These are phyloP conservation scores for Tricholoma hemisulphureum DNA, from an alignment of 768 basidiomycete genomes.

Conservation along the genomic window DNA sequence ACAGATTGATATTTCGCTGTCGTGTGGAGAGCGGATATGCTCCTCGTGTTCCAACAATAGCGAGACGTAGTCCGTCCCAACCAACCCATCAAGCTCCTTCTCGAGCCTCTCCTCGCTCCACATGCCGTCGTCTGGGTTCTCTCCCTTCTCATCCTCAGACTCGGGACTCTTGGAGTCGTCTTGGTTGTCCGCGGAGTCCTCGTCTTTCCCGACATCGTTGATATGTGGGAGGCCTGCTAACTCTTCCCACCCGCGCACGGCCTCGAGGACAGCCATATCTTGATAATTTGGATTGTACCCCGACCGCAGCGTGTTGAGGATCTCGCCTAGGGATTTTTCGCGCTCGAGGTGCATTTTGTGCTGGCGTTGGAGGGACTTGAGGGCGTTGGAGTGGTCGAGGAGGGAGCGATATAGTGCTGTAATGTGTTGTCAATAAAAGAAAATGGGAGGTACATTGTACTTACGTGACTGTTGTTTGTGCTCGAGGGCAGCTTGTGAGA, in stretches of 20 bases:
- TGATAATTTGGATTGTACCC: conserved; percentile 99
- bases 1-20: conserved; percentile 51
- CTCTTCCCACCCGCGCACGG: conserved; percentile 90
- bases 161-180: conserved; percentile 30
- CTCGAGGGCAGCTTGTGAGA: conserved; percentile 79
- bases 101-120: conserved; percentile 64
- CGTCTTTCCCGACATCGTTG: conserved; percentile 59
- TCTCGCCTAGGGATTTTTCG: conserved; percentile 75
- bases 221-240: conserved; percentile 69
- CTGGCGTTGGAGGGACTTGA: conserved; percentile 74
- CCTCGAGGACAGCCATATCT: conserved; percentile 98
- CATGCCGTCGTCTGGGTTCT: conserved; percentile 48
- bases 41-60: conserved; percentile 79
- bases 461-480: conserved; percentile 84
- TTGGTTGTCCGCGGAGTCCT: conserved; percentile 30
- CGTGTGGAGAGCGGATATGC: conserved; percentile 46
- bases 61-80: conserved; percentile 68
- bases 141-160: conserved; percentile 30
- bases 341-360: conserved; percentile 71
- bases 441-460: conserved; percentile 22
- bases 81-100: conserved; percentile 51
- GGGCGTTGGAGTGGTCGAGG: conserved; percentile 66
- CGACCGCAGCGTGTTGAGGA: conserved; percentile 74
- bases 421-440: not conserved
- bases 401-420: conserved; percentile 80